Conservation (phyloP, 2,329 filamentous ascomycete species). For the Diaporthe ampelina region DNA sequence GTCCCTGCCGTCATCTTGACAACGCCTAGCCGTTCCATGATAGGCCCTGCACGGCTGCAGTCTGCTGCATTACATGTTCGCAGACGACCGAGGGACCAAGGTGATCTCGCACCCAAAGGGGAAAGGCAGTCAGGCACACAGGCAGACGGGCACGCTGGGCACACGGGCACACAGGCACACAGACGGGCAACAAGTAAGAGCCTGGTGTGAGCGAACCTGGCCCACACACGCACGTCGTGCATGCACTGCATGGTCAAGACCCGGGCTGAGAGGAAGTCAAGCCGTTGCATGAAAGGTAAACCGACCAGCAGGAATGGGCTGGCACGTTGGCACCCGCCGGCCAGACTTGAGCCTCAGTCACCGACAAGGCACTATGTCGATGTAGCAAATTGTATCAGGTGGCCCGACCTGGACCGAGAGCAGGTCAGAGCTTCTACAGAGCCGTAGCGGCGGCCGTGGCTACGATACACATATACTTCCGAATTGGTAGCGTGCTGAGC, state of each 20-base stretch:
- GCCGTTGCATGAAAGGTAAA: constrained; percentile 20
- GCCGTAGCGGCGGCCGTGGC: constrained; percentile 17
- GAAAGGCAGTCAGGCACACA: constrained; percentile 20
- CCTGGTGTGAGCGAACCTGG: neutral
- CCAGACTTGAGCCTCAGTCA: constrained; percentile 27
- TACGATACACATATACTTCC: neutral
- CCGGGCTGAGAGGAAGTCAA: constrained; percentile 22
- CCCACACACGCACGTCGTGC: constrained; percentile 20
- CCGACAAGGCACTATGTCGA: constrained; percentile 7
- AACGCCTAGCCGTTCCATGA: constrained; percentile 22
- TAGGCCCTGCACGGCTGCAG: constrained; percentile 10
- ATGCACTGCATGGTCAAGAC: constrained; percentile 23
- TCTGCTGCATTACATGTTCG: constrained; percentile 25
- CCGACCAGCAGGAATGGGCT: constrained; percentile 17
- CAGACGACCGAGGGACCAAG: constrained; percentile 10
- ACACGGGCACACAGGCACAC: neutral
- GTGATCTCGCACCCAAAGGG: constrained; percentile 8
- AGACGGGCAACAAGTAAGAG: neutral
- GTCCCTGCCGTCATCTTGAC: constrained; percentile 36
- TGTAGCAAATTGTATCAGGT: constrained; percentile 25
- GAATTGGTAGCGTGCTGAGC: neutral
- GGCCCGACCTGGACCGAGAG: constrained; percentile 27
- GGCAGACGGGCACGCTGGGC: constrained; percentile 13
- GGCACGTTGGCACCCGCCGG: constrained; percentile 10
- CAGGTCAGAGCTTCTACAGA: constrained; percentile 30